Evolutionary conservation across 1,284 basidiomycete genomes (phyloP).

Genomic region (Somion occarium): DNA sequence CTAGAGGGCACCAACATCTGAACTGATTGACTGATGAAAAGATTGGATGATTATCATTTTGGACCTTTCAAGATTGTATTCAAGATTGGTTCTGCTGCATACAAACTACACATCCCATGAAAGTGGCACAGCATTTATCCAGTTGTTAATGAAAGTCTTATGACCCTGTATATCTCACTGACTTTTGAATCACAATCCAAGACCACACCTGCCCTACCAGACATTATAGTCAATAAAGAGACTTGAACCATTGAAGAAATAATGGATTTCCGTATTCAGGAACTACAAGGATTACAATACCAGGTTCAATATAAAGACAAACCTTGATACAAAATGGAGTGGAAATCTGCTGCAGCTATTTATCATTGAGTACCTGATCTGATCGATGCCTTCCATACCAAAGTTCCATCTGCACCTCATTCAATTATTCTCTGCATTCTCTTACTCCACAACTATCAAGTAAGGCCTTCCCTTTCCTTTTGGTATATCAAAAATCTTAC

Average conservation of each 20-base stretch:
- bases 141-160: conserved; percentile 13
- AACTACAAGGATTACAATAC: not conserved
- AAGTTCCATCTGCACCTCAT: too few relatives aligned
- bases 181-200: not conserved
- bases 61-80: conserved; percentile 17
- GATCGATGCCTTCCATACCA: too few relatives aligned
- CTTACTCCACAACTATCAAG: too few relatives aligned
- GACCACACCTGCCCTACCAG: not conserved
- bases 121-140: conserved; percentile 16
- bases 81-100: conserved; percentile 14
- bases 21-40: conserved; percentile 12
- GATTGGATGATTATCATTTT: conserved; percentile 11
- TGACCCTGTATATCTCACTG: conserved; percentile 9
- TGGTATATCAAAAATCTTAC: too few relatives aligned
- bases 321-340: not conserved
- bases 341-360: too few relatives aligned
- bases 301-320: not conserved
- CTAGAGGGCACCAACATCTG: not conserved
- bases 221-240: not conserved
- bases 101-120: conserved; percentile 6
- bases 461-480: too few relatives aligned
- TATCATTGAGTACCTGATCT: too few relatives aligned
- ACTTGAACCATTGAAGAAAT: not conserved
- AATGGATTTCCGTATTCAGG: not conserved
- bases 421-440: too few relatives aligned